These are phyloP conservation scores for Penicillium coprophilum DNA, from an alignment of 495 filamentous ascomycete genomes.

Conservation along the genomic window DNA sequence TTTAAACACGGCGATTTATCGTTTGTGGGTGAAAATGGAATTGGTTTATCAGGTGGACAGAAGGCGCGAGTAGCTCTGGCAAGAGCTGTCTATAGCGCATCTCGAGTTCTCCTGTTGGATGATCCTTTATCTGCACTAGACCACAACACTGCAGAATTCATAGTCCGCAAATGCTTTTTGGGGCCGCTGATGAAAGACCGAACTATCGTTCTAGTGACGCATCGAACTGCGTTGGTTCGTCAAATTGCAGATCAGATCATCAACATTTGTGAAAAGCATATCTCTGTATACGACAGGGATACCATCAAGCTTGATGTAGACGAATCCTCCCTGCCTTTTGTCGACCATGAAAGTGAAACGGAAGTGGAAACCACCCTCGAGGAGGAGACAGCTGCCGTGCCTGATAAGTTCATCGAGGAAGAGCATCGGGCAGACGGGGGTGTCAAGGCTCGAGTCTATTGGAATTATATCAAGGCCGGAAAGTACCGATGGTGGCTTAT, in stretches of 20 bases:
- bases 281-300: conserved; percentile 47
- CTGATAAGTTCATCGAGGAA: conserved; percentile 80
- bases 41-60: conserved; percentile 70
- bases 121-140: conserved; percentile 69
- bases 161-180: conserved; percentile 65
- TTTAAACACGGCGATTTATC: conserved; percentile 68
- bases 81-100: conserved; percentile 67
- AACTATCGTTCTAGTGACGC: conserved; percentile 71
- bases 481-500: conserved; percentile 67
- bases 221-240: conserved; percentile 68
- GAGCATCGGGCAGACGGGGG: conserved; percentile 74
- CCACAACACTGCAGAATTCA: conserved; percentile 72
- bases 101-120: conserved; percentile 64
- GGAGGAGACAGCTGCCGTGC: conserved; percentile 51
- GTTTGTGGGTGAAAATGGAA: conserved; percentile 68
- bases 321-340: conserved; percentile 16
- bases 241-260: conserved; percentile 66
- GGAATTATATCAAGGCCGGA: conserved; percentile 78
- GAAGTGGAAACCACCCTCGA: conserved; percentile 39
- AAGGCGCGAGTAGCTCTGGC: conserved; percentile 67
- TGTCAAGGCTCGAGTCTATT: conserved; percentile 72
- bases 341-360: conserved; percentile 33
- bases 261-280: conserved; percentile 58
- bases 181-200: conserved; percentile 63
- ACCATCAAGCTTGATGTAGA: conserved; percentile 21